Evolutionary conservation across 2,329 filamentous ascomycete genomes (phyloP), one percentile per base, ranked within the genome.

Genomic region (Bimuria novae-zelandiae): DNA sequence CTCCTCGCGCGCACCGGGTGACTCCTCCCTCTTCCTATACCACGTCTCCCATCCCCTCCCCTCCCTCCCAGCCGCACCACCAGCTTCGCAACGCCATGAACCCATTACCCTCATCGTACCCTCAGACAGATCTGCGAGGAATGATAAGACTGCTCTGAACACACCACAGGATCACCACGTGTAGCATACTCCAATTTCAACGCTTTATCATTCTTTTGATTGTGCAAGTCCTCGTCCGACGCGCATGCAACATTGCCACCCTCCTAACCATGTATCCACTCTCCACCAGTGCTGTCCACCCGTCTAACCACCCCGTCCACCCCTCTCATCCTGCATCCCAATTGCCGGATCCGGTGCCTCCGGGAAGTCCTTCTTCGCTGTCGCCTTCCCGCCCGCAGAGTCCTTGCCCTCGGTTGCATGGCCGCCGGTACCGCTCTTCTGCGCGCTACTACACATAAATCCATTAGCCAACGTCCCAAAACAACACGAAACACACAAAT

Each of bases 281-380:
- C n/a, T 36, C 12, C 11, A 33, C 30, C 12, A 7, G n/a, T 33
- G 11, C 4, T n/a, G n/a, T 36, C 8, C 12, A 16, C 16, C 33
- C 33, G 16, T 33, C 46, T 57, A 75, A 61, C 56, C 67, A 35
- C 77, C 77, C 49, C 77, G 76, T 35, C 73, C 74, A 51, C 78
- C 79, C 49, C 78, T 69, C 72, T 81, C 78, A 62, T 80, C 78
- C 64, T 80, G 76, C 75, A 81, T 79, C 0, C 79, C 79, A 60
- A 81, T 79, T 5, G 73, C 73, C 43, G 68, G 65, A 43, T 76
- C 77, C 1, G 79, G 78, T 12, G 77, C 73, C 63, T 79, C 79
- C 3, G 79, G 79, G 49, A 75, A 71, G 49, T 79, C 77, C 49
- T 76, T 64, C 71, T 80, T 80, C 22, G 77, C 75, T 65, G 74